Base-by-base conservation (phyloP, 2,329 filamentous ascomycete genomes). In the Daldinia eschscholtzii region DNA sequence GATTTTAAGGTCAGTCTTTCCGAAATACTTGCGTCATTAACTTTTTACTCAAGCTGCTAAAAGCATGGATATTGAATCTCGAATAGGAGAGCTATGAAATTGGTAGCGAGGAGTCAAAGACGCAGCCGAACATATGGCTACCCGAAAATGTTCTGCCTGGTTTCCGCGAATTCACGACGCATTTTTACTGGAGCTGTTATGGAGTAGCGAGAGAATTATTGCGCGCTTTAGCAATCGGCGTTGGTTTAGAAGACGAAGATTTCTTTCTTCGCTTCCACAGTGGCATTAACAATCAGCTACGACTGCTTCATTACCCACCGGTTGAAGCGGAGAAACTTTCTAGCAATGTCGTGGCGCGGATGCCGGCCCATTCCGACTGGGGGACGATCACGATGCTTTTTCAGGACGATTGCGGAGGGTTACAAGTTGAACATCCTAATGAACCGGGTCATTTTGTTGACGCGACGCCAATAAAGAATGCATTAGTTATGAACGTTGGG, bases 271-370 rank as follows among this genome's bases (percentile, higher is more conserved):
- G 77, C 20, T 82, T 85, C 50, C 88, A 90, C 76, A 83, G 82
- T 37, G 84, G 85, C 0, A 81, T 85, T 64, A 85, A 88, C 71
- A 88, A 89, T 68, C 88, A 90, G 67, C 79, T 91, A 9, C 83
- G 89, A 1, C 76, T 91, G 28, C 79, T 90, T 15, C 88, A 91
- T 74, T 91, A 88, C 67, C 85, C 86, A 0, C 79, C 83, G 2
- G 79, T 87, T 4, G 79, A 82, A 28, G 81, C 81, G 4, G 78
- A 79, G 35, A 80, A 80, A 39, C 75, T 87, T 20, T 79, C 81
- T 33, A 81, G 79, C 46, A 79, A 81, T 12, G 72, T 78, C 15
- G 80, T 83, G 41, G 81, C 83, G 9, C 79, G 86, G 10, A 86
- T 78, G 76, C 75, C 75, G 1, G 75, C 76, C 4, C 75, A 78